Percentiles rank a stretch among this genome's conserved stretches.
Conservation (phyloP, 1,284 basidiomycete genomes). For the Trametes polyzona region DNA sequence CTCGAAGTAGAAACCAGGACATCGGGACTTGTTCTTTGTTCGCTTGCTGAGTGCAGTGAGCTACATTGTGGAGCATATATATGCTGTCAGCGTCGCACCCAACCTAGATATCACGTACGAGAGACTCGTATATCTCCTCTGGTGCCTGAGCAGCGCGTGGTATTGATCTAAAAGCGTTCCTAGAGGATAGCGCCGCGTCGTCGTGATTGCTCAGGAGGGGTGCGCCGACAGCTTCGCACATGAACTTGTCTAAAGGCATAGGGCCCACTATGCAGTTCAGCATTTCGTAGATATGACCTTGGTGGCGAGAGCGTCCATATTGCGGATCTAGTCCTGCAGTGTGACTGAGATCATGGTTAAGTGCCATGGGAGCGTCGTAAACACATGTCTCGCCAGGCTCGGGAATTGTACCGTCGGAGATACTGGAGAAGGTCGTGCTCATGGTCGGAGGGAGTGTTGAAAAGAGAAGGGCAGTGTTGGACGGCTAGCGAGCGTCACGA, state of each 20-base stretch:
- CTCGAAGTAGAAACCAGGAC: conserved; percentile 6
- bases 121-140: not conserved
- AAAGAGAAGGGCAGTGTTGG: too few species aligned
- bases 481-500: too few species aligned
- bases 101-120: not conserved
- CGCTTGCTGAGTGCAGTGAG: not conserved
- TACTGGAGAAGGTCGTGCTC: too few species aligned
- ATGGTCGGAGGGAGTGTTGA: too few species aligned
- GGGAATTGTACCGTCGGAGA: too few species aligned
- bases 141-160: not conserved
- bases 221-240: too few species aligned
- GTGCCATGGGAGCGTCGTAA: not conserved
- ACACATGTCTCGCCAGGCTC: too few species aligned
- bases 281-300: not conserved
- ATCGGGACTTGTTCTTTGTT: not conserved
- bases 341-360: not conserved
- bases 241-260: not conserved
- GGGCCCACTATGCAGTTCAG: not conserved
- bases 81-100: not conserved
- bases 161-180: not conserved
- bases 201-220: too few species aligned
- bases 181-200: not conserved
- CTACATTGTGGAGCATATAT: not conserved
- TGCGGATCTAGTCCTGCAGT: not conserved
- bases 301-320: not conserved